phyloP scores from a whole-genome alignment of 192 early-diverging fungal species.

The Pecoramyces ruminantium region DNA sequence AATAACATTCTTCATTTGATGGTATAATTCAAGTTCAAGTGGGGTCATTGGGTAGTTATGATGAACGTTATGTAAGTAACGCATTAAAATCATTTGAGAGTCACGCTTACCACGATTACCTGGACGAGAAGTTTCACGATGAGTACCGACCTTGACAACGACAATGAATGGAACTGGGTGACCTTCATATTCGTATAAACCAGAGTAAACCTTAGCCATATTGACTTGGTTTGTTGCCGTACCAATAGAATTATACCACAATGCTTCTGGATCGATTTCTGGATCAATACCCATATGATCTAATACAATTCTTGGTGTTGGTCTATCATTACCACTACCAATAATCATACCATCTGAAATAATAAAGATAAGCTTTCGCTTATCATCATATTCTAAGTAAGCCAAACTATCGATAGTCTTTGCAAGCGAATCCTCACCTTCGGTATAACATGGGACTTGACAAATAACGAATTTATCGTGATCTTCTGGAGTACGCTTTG shows the following conservation, averaged over 20 bases:
- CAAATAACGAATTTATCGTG: constrained; percentile 33
- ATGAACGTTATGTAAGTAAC: constrained; percentile 91
- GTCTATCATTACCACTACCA: constrained; percentile 88
- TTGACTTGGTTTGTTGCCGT: constrained; percentile 89
- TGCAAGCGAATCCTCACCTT: constrained; percentile 81
- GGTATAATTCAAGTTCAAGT: constrained; percentile 91
- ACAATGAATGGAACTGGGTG: constrained; percentile 90
- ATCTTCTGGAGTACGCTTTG: constrained; percentile 56
- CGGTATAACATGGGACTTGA: constrained; percentile 83
- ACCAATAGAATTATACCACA: constrained; percentile 73
- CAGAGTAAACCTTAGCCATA: constrained; percentile 93
- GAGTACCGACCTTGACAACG: constrained; percentile 79
- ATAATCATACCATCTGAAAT: constrained; percentile 95
- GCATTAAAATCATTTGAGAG: constrained; percentile 61
- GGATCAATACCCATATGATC: constrained; percentile 86
- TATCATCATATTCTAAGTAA: constrained; percentile 82
- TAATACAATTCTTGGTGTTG: constrained; percentile 90
- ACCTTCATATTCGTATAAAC: constrained; percentile 81
- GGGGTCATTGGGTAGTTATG: constrained; percentile 87
- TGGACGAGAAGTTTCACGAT: constrained; percentile 64
- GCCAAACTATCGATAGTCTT: constrained; percentile 88
- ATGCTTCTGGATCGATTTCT: constrained; percentile 54
- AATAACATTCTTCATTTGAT: constrained; percentile 98
- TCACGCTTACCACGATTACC: constrained; percentile 96
- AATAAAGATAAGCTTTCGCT: constrained; percentile 90